Percentiles rank a stretch among this genome's conserved stretches.
Conservation (phyloP, 2,329 filamentous ascomycete genomes). For the Pyrenophora teres region DNA sequence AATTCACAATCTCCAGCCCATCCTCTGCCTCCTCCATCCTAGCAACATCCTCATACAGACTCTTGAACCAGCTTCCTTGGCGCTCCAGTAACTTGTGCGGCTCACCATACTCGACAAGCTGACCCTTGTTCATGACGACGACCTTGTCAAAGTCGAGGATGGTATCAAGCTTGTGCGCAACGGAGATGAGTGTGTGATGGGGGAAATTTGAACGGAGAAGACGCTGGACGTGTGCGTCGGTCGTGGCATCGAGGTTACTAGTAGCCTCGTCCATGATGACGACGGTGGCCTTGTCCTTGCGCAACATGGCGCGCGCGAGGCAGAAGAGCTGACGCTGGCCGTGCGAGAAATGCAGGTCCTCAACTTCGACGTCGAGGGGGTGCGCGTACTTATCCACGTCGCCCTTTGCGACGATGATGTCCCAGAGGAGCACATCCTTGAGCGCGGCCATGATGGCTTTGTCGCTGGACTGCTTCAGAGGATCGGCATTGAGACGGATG, state of each 20-base stretch:
- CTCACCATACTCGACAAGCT: constrained; percentile 52
- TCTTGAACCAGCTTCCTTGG: constrained; percentile 40
- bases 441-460: constrained; percentile 52
- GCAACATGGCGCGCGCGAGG: constrained; percentile 63
- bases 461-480: constrained; percentile 45
- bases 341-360: constrained; percentile 39
- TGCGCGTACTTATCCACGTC: constrained; percentile 38
- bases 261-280: constrained; percentile 44
- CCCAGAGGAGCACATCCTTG: constrained; percentile 53
- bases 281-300: constrained; percentile 30
- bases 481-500: constrained; percentile 57
- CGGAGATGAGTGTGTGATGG: constrained; percentile 63
- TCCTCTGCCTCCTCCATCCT: constrained; percentile 3
- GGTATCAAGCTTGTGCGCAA: constrained; percentile 62
- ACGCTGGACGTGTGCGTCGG: constrained; percentile 62
- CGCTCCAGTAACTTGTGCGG: constrained; percentile 36
- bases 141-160: constrained; percentile 60
- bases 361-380: constrained; percentile 38
- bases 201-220: constrained; percentile 60
- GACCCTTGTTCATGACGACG: constrained; percentile 57
- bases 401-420: constrained; percentile 43
- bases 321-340: constrained; percentile 70
- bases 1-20: constrained; percentile 1
- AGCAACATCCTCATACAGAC: constrained; percentile 32
- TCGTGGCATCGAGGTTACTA: constrained; percentile 58